These are phyloP conservation scores for Aspergillus saccharolyticus DNA, from an alignment of 495 filamentous ascomycete genomes.

Conservation along the genomic window DNA sequence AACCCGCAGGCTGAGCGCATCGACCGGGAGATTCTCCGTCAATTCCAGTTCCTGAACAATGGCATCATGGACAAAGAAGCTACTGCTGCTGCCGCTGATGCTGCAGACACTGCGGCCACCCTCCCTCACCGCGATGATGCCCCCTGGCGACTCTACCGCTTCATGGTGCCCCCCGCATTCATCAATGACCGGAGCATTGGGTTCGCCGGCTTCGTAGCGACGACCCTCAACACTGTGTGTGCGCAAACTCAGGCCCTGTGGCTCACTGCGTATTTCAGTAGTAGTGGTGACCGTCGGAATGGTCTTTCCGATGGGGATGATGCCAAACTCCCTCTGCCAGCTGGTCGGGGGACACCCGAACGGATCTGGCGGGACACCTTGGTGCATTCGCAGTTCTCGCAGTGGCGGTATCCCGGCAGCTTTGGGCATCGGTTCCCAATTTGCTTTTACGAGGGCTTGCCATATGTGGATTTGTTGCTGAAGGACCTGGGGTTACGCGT, in stretches of 20 bases:
- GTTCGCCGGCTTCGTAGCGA: constrained; percentile 57
- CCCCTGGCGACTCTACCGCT: constrained; percentile 55
- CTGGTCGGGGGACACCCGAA: background rate
- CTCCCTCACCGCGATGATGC: background rate
- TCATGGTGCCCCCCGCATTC: constrained; percentile 60
- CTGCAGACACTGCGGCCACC: constrained; percentile 27
- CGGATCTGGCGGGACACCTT: constrained; percentile 18
- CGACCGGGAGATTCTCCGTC: constrained; percentile 59
- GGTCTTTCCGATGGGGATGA: too few species aligned
- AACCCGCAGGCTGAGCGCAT: constrained; percentile 29
- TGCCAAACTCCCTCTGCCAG: constrained; percentile 25
- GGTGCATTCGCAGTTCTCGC: constrained; percentile 54
- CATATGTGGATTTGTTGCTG: constrained; percentile 68
- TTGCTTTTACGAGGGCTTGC: constrained; percentile 65
- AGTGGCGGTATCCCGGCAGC: constrained; percentile 61
- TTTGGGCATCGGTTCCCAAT: constrained; percentile 58
- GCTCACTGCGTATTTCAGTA: constrained; percentile 57
- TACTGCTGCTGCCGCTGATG: constrained; percentile 28
- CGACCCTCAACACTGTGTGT: constrained; percentile 51
- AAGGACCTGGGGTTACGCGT: constrained; percentile 56
- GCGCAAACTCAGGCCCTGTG: constrained; percentile 66
- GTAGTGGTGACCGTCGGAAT: background rate
- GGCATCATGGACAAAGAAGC: background rate
- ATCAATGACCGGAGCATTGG: constrained; percentile 56
- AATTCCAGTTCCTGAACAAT: constrained; percentile 56